Evolutionary conservation across 2,329 filamentous ascomycete genomes (phyloP).

Genomic region (Claviceps pusilla): DNA sequence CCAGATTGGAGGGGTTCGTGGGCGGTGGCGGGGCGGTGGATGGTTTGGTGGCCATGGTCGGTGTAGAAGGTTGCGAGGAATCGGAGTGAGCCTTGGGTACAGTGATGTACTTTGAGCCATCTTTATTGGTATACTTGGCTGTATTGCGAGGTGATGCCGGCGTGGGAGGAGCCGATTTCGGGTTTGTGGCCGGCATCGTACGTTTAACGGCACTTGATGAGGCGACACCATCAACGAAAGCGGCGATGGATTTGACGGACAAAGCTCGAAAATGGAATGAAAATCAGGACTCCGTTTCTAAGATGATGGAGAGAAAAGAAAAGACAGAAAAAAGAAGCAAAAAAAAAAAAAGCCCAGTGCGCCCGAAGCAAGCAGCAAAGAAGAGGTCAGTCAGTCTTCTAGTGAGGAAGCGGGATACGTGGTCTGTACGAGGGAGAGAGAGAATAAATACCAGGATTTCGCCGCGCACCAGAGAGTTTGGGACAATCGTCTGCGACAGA

Average conservation of each 20-base stretch:
- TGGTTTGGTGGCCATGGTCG: constrained; percentile 27
- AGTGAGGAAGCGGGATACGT: background rate
- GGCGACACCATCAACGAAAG: constrained; percentile 25
- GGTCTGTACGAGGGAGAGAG: background rate
- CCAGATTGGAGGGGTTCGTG: constrained; percentile 12
- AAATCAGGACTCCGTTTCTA: background rate
- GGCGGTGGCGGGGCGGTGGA: constrained; percentile 10
- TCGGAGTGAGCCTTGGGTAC: constrained; percentile 43
- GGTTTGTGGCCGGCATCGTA: constrained; percentile 38
- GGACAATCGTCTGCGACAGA: background rate
- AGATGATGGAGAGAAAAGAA: background rate
- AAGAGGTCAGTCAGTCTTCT: background rate
- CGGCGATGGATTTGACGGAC: background rate
- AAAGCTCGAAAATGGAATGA: background rate
- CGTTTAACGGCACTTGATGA: constrained; percentile 17
- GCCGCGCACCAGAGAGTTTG: background rate
- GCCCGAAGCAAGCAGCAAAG: background rate
- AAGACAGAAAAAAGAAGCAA: no score
- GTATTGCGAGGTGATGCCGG: constrained; percentile 39
- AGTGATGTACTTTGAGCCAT: constrained; percentile 55
- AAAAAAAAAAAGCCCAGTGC: background rate
- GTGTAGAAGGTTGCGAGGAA: constrained; percentile 37
- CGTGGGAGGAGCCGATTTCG: constrained; percentile 31
- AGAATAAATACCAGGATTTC: background rate
- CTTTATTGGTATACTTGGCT: constrained; percentile 51